These are phyloP conservation scores for Fusarium armeniacum DNA, from an alignment of 2,329 filamentous ascomycete species.

Conservation along the genomic window DNA sequence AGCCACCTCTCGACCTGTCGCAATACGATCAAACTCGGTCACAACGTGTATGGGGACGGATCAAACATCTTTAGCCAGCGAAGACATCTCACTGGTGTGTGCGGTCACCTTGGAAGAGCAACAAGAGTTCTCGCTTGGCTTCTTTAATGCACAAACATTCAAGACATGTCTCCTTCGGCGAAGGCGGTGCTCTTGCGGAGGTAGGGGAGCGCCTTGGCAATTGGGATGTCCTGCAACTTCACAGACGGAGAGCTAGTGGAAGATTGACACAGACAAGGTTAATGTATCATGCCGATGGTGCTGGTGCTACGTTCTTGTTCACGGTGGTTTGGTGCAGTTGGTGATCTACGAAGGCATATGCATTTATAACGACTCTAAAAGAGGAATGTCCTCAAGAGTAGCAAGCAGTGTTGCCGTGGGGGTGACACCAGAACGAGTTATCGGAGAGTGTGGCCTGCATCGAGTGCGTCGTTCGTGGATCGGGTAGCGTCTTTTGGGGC, in stretches of 20 bases:
- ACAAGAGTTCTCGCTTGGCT: background rate
- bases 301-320: background rate
- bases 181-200: background rate
- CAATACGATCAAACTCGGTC: background rate
- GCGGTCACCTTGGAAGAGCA: background rate
- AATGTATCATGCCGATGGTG: background rate
- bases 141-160: background rate
- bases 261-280: background rate
- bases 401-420: background rate
- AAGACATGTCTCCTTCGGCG: fast-evolving
- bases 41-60: background rate
- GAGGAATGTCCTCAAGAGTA: background rate
- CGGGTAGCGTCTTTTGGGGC: background rate
- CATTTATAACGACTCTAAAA: background rate
- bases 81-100: background rate
- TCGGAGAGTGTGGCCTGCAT: background rate
- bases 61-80: background rate
- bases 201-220: fast-evolving
- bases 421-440: background rate
- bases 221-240: background rate
- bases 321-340: fast-evolving
- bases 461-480: background rate
- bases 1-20: too few relatives aligned
- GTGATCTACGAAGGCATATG: background rate
- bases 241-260: background rate